Conservation (phyloP, 2,329 filamentous ascomycete species). For the Coleophoma eucalyptorum region DNA sequence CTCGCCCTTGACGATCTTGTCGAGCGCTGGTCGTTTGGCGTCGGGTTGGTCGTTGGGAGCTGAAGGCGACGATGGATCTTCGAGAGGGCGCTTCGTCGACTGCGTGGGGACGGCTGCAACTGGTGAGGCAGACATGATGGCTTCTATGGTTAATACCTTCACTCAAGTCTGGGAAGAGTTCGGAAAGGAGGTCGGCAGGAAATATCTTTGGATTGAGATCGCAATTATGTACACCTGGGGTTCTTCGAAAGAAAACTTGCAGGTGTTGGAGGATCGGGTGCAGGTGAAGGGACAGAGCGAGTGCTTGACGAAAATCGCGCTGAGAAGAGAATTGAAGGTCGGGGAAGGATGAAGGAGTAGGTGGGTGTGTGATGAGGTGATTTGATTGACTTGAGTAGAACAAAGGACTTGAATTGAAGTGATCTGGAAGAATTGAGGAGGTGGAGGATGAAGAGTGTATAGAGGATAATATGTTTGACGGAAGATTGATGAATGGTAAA, state of each 20-base stretch:
- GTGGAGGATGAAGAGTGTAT: background rate
- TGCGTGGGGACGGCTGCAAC: constrained; percentile 57
- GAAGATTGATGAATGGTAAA: background rate
- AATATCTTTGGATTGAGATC: constrained; percentile 46
- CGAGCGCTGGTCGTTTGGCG: constrained; percentile 91
- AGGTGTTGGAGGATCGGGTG: constrained; percentile 54
- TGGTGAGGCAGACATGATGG: constrained; percentile 71
- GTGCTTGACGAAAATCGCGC: constrained; percentile 26
- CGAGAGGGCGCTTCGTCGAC: constrained; percentile 85
- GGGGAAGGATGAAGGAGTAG: constrained; percentile 24
- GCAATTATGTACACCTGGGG: constrained; percentile 78
- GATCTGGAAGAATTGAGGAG: background rate
- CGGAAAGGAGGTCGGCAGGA: constrained; percentile 42
- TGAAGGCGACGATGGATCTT: constrained; percentile 94
- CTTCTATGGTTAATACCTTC: constrained; percentile 35
- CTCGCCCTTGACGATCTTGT: constrained; percentile 78
- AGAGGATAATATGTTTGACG: no score
- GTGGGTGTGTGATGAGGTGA: constrained; percentile 29
- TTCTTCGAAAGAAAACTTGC: constrained; percentile 90
- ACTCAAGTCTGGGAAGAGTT: constrained; percentile 34
- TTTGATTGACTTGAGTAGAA: constrained; percentile 18
- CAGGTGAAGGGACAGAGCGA: constrained; percentile 27
- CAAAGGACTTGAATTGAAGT: constrained; percentile 12
- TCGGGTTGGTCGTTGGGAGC: constrained; percentile 90
- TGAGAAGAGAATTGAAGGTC: constrained; percentile 28